Conservation (phyloP, 805 yeast species). For the Metschnikowia picachoensis region DNA sequence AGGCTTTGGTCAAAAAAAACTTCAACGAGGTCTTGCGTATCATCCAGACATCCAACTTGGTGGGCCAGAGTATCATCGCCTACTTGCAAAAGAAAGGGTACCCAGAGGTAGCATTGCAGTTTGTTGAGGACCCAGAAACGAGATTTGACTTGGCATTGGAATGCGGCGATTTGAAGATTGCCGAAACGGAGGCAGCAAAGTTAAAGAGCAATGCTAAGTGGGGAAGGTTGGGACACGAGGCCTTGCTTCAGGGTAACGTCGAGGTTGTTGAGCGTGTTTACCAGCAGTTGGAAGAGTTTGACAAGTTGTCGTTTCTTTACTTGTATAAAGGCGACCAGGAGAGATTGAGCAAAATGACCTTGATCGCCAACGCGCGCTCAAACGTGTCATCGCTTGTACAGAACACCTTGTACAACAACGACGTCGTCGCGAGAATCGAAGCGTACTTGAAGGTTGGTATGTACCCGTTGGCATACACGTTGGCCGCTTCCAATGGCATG, state of each 20-base stretch:
- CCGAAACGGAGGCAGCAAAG: constrained; percentile 81
- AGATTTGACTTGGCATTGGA: constrained; percentile 94
- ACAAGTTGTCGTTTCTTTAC: constrained; percentile 85
- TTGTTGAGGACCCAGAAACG: constrained; percentile 94
- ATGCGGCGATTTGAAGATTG: constrained; percentile 83
- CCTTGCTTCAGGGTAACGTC: constrained; percentile 84
- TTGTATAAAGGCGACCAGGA: constrained; percentile 75
- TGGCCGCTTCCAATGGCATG: constrained; percentile 84
- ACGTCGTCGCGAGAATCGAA: constrained; percentile 69
- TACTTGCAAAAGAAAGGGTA: constrained; percentile 92
- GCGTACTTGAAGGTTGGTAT: constrained; percentile 76
- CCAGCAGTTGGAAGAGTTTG: constrained; percentile 83
- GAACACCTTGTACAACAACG: constrained; percentile 74
- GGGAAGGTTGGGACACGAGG: constrained; percentile 82
- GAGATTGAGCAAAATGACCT: constrained; percentile 78
- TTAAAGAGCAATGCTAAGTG: constrained; percentile 67
- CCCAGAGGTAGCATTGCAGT: constrained; percentile 96
- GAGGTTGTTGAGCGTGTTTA: constrained; percentile 81
- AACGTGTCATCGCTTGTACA: constrained; percentile 77
- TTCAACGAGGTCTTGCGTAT: constrained; percentile 88
- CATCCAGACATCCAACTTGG: constrained; percentile 83
- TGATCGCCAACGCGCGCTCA: constrained; percentile 84
- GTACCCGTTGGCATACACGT: constrained; percentile 85
- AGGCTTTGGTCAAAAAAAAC: constrained; percentile 83
- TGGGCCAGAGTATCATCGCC: constrained; percentile 95